Percentiles rank a stretch among this genome's conserved stretches.
phyloP scores from a whole-genome alignment of 2,329 filamentous ascomycete species.

The Sporothrix protearum region DNA sequence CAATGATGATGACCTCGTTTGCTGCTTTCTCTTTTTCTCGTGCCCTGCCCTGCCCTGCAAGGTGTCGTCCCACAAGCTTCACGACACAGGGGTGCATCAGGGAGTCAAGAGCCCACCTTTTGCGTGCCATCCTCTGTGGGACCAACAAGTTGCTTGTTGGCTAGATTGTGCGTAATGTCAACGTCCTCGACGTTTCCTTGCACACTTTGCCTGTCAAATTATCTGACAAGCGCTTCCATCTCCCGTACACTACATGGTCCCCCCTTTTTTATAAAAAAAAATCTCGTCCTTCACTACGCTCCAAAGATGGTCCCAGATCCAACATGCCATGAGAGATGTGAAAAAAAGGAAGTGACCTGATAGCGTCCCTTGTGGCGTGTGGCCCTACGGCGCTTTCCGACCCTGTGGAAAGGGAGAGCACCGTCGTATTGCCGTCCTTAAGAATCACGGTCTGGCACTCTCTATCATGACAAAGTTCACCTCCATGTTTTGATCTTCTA shows the following conservation, averaged over 20 bases:
- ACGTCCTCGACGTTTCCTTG: neutral
- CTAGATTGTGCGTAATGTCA: neutral
- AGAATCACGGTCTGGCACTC: no score
- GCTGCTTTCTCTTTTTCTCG: no score
- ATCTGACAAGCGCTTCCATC: constrained; percentile 2
- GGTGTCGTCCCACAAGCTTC: neutral
- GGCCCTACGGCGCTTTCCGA: neutral
- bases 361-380: neutral
- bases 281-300: neutral
- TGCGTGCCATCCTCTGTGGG: neutral
- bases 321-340: neutral
- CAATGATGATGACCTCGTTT: neutral
- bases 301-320: neutral
- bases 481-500: no score
- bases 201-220: neutral
- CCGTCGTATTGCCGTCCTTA: no score
- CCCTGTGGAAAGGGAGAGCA: no score
- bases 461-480: no score
- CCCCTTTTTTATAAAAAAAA: neutral
- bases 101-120: neutral
- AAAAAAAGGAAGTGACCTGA: neutral
- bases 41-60: neutral
- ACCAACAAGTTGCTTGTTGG: neutral
- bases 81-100: neutral
- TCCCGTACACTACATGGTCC: neutral